Evolutionary conservation across 164 flowering plant species (phyloP).

Genomic region (Liquidambar formosana): DNA sequence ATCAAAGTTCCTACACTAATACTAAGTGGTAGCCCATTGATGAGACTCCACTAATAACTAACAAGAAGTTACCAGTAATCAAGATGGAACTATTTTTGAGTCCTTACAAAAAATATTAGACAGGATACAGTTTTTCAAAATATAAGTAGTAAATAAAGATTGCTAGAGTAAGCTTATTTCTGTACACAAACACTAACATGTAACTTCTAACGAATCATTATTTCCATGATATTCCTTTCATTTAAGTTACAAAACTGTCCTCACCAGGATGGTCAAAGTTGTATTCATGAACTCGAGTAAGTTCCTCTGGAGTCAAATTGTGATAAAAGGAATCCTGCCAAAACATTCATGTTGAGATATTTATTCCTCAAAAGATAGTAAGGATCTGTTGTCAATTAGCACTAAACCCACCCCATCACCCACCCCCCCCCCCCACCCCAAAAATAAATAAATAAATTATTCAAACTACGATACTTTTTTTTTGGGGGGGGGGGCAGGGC

Average conservation of each 20-base stretch:
- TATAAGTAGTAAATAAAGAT: not conserved
- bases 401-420: too few species aligned
- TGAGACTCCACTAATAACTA: not conserved
- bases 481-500: too few species aligned
- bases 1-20: not conserved
- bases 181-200: not conserved
- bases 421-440: too few species aligned
- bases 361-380: not conserved
- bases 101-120: too few species aligned
- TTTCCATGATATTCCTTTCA: not conserved
- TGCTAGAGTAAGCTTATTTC: not conserved
- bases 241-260: slow-evolving; percentile 1
- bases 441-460: too few species aligned
- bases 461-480: too few species aligned
- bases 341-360: slow-evolving; percentile 8
- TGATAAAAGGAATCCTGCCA: slow-evolving; percentile 95
- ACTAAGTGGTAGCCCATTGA: not conserved
- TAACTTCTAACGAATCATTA: not conserved
- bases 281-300: slow-evolving; percentile 76
- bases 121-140: not conserved
- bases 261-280: slow-evolving; percentile 97
- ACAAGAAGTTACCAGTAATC: not conserved
- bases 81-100: not conserved
- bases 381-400: not conserved
- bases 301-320: slow-evolving; percentile 74